Conservation (phyloP, 179 eudicot species). For the Sideroxylon spinosum region DNA sequence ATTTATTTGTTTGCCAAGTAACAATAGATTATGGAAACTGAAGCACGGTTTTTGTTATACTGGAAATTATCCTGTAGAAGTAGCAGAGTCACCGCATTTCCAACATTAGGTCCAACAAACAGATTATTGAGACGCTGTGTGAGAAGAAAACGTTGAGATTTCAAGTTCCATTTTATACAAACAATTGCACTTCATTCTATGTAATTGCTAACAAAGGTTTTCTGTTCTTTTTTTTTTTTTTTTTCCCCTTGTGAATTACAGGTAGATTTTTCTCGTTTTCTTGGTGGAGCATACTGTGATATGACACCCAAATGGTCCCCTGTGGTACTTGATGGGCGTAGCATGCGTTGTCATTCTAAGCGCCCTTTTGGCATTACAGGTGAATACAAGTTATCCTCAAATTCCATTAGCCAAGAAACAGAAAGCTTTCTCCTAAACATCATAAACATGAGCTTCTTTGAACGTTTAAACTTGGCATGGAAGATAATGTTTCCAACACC, state of each 20-base stretch:
- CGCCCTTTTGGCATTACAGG: constrained; percentile 45
- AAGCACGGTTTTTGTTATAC: neutral
- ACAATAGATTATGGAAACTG: too few relatives aligned
- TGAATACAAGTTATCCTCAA: constrained; percentile 47
- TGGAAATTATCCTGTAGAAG: neutral
- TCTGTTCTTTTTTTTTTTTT: neutral
- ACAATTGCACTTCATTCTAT: neutral
- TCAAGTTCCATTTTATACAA: neutral
- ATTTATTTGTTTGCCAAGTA: too few relatives aligned
- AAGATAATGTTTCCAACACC: constrained; percentile 78
- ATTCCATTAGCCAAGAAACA: constrained; percentile 57
- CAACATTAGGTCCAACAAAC: neutral
- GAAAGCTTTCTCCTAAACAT: constrained; percentile 71
- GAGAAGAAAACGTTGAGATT: neutral
- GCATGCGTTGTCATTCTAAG: constrained; percentile 52
- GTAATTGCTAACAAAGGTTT: constrained; percentile 8
- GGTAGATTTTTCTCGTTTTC: constrained; percentile 58
- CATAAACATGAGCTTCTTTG: constrained; percentile 77
- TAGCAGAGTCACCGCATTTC: neutral
- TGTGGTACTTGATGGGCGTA: constrained; percentile 25
- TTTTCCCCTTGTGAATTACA: constrained; percentile 39
- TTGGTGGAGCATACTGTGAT: constrained; percentile 40
- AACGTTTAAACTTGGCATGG: constrained; percentile 88
- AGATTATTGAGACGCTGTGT: neutral
- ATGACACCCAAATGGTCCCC: constrained; percentile 34